Base-by-base conservation (phyloP, 2,329 filamentous ascomycete species). In the Eutypella sp. region DNA sequence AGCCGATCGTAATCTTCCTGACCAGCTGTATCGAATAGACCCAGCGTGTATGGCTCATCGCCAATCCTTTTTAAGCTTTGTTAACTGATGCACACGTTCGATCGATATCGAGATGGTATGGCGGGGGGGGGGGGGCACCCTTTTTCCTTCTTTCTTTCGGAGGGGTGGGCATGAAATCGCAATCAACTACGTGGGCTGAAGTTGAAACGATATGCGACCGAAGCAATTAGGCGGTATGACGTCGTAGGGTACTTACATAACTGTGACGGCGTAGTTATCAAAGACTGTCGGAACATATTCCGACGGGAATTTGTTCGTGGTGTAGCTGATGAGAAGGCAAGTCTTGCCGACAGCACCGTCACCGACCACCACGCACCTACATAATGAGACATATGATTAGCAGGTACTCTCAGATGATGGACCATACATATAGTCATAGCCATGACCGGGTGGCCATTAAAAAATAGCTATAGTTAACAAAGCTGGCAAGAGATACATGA, bases 251-350 rank as follows among this genome's bases (percentile, higher is more conserved):
- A 85, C 90, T 84, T 79, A 96, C 93, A 99, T 99, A 58, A 99
- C 93, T 57, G 93, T 99, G 67, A 99, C 93, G 47, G 93, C 93
- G 80, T 99, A 99, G 74, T 99, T 99, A 72, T 99, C 93, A 71
- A 99, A 99, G 54, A 99, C 93, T 24, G 93, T 99, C 43, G 93
- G 93, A 48, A 99, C 93, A 70, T 99, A 99, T 91, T 99, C 93
- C 62, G 91, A 96, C 29, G 93, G 93, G 70, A 99, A 99, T 65
- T 97, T 97, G 80, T 99, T 99, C 55, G 93, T 99, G 55, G 93
- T 99, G 74, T 99, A 99, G 68, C 89, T 95, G 75, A 99, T 99
- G 66, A 99, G 83, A 55, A 99, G 83, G 74, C 93, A 99, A 57
- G 93, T 99, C 80, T 99, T 99, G 70, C 93, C 93, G 59, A 99